phyloP scores from a whole-genome alignment of 345 rosid species.

The Citrus sp. region DNA sequence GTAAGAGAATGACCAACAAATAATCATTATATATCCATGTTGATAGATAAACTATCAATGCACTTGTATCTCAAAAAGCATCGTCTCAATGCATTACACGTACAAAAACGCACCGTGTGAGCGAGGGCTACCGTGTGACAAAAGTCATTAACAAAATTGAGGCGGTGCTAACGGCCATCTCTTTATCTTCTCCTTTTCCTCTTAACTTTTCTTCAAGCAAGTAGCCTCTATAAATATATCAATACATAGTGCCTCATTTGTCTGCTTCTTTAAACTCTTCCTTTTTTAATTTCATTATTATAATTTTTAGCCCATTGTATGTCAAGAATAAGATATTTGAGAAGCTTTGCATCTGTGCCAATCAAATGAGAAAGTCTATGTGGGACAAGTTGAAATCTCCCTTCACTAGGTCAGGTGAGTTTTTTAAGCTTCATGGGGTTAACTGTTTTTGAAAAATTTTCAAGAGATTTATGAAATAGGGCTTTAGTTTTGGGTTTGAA shows the following conservation, averaged over 20 bases:
- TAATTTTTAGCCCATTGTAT: neutral
- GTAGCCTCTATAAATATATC: neutral
- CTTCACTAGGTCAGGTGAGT: constrained; percentile 37
- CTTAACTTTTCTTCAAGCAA: constrained; percentile 18
- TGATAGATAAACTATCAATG: neutral
- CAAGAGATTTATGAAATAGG: too few species aligned
- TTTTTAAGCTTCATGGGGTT: neutral
- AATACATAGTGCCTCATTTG: neutral
- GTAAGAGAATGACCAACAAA: constrained; percentile 28
- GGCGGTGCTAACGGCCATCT: constrained; percentile 27
- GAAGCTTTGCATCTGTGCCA: neutral
- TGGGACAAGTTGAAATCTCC: constrained; percentile 30
- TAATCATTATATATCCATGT: neutral
- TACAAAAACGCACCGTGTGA: constrained; percentile 42
- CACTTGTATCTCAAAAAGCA: constrained; percentile 6
- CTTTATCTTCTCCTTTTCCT: constrained; percentile 7
- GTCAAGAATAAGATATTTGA: neutral
- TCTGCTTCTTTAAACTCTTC: neutral
- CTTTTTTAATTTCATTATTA: too few species aligned
- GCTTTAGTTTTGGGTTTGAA: neutral
- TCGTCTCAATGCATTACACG: constrained; percentile 32
- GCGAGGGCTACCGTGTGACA: constrained; percentile 36
- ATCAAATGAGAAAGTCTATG: constrained; percentile 26
- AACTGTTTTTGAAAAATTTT: neutral
- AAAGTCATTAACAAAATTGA: constrained; percentile 26